These are phyloP conservation scores for Cotoneaster glaucophyllus DNA, from an alignment of 306 rosid species.

Conservation along the genomic window DNA sequence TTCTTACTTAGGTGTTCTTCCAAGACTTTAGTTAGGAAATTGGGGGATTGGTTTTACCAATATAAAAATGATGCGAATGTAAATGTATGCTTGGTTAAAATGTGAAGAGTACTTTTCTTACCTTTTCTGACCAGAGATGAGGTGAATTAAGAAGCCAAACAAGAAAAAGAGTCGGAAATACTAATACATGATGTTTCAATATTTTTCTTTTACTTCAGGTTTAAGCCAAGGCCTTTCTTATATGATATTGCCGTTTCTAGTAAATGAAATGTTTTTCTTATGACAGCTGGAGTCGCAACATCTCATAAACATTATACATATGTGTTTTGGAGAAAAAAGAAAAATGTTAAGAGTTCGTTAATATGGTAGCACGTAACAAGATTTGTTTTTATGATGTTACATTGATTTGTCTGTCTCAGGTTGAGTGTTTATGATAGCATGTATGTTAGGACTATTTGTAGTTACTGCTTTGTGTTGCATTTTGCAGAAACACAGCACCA, in stretches of 20 bases:
- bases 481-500: conserved; percentile 79
- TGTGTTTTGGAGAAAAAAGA: background rate
- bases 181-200: background rate
- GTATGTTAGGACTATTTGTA: background rate
- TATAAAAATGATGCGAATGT: background rate
- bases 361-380: background rate
- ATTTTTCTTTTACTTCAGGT: background rate
- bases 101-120: background rate
- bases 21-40: background rate
- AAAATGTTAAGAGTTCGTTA: background rate
- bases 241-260: background rate
- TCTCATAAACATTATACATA: background rate
- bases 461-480: background rate
- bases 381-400: background rate
- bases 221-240: background rate
- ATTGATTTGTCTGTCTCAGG: background rate
- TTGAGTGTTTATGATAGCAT: background rate
- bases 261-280: background rate
- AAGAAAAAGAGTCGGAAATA: background rate
- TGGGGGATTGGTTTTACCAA: background rate
- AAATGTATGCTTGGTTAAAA: background rate
- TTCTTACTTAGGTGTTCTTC: background rate
- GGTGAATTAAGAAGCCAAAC: background rate
- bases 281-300: background rate
- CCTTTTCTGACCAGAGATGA: background rate